Evolutionary conservation across 495 filamentous ascomycete species (phyloP).

Genomic region (Echria macrotheca): DNA sequence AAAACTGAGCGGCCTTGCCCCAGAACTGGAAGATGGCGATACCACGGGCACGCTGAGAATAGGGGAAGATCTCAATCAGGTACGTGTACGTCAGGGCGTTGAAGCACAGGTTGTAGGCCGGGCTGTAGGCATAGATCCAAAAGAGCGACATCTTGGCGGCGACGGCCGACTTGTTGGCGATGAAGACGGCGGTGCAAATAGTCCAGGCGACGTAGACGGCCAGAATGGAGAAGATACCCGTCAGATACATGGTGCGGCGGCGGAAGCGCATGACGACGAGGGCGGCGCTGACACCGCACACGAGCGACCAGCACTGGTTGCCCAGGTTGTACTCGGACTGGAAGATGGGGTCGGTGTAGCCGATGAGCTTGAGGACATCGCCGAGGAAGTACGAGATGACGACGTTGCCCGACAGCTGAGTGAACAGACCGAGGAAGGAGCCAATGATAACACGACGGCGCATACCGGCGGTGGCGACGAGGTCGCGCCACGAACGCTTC

Average conservation of each 20-base stretch:
- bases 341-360: slow-evolving; percentile 45
- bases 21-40: slow-evolving; percentile 63
- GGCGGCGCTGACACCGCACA: slow-evolving; percentile 50
- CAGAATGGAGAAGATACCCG: slow-evolving; percentile 48
- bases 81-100: slow-evolving; percentile 67
- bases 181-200: slow-evolving; percentile 45
- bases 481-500: slow-evolving; percentile 51
- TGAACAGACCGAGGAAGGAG: slow-evolving; percentile 54
- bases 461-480: slow-evolving; percentile 52
- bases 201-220: slow-evolving; percentile 58
- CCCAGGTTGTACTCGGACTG: slow-evolving; percentile 55
- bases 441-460: slow-evolving; percentile 51
- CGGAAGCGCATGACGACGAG: slow-evolving; percentile 51
- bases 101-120: slow-evolving; percentile 59
- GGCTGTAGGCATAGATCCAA: slow-evolving; percentile 61
- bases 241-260: slow-evolving; percentile 57
- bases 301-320: slow-evolving; percentile 52
- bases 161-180: slow-evolving; percentile 27
- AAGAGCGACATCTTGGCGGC: slow-evolving; percentile 46
- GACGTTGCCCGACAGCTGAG: slow-evolving; percentile 60
- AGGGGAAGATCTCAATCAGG: slow-evolving; percentile 61
- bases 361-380: slow-evolving; percentile 44
- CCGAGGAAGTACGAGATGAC: slow-evolving; percentile 57
- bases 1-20: slow-evolving; percentile 43
- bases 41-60: slow-evolving; percentile 54